phyloP scores from a whole-genome alignment of 805 yeast genomes.

The Yarrowia sp. region DNA sequence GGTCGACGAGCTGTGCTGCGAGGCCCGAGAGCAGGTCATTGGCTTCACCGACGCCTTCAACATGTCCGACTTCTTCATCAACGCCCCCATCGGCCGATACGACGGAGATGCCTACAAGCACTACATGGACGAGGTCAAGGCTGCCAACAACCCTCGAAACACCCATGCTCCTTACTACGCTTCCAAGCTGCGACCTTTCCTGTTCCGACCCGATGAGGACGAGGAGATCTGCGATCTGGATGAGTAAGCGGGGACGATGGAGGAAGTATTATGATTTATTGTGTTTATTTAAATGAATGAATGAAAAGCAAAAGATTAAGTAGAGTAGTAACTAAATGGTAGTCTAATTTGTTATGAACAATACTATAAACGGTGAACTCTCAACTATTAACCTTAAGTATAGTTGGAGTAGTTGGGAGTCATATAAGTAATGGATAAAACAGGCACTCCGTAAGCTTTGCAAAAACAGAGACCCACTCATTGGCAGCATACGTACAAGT shows the following conservation, averaged over 20 bases:
- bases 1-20: slow-evolving; percentile 57
- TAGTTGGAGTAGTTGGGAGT: too few species aligned
- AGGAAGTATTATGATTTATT: slow-evolving; percentile 1
- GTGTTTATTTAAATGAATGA: too few species aligned
- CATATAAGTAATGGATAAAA: too few species aligned
- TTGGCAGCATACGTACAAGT: too few species aligned
- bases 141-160: slow-evolving; percentile 55
- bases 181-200: slow-evolving; percentile 49
- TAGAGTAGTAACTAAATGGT: background rate
- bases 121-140: slow-evolving; percentile 68
- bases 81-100: slow-evolving; percentile 80
- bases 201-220: slow-evolving; percentile 42
- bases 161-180: slow-evolving; percentile 65
- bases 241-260: slow-evolving; percentile 4
- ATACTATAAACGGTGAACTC: too few species aligned
- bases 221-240: slow-evolving; percentile 41
- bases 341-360: too few species aligned
- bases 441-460: too few species aligned
- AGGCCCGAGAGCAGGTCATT: slow-evolving; percentile 70
- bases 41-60: slow-evolving; percentile 85
- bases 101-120: slow-evolving; percentile 85
- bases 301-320: too few species aligned
- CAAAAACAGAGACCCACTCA: too few species aligned
- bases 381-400: too few species aligned
- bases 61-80: slow-evolving; percentile 78